Percentiles rank a stretch among this genome's conserved stretches.
Conservation (phyloP, 768 basidiomycete species). For the Leccinum boreale region DNA sequence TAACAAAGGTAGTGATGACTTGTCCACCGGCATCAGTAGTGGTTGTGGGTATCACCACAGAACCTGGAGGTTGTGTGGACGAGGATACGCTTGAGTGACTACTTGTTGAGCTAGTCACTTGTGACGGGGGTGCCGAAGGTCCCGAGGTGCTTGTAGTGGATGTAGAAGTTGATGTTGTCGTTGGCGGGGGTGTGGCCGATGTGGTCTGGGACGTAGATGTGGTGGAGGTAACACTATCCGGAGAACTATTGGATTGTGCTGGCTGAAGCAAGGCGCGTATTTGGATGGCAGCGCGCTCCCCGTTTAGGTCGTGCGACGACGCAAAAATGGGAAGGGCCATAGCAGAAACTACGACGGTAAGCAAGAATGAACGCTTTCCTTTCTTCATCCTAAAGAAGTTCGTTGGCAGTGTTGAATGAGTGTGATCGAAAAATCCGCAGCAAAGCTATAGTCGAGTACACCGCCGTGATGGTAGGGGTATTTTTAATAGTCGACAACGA, state of each 20-base stretch:
- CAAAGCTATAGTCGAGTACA: slow-evolving; percentile 10
- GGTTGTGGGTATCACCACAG: slow-evolving; percentile 11
- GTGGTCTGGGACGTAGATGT: background rate
- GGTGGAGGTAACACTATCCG: background rate
- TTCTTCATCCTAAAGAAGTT: slow-evolving; percentile 24
- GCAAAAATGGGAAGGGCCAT: slow-evolving; percentile 25
- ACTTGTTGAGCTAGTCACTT: background rate
- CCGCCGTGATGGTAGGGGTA: slow-evolving; percentile 7
- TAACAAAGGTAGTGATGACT: slow-evolving; percentile 22
- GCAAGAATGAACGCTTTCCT: slow-evolving; percentile 21
- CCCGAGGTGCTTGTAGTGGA: slow-evolving; percentile 14
- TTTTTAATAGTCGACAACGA: background rate
- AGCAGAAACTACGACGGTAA: slow-evolving; percentile 27
- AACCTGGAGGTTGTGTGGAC: background rate
- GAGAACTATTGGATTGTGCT: background rate
- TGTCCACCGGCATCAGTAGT: slow-evolving; percentile 33
- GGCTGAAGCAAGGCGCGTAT: slow-evolving; percentile 10
- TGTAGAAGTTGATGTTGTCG: slow-evolving; percentile 5
- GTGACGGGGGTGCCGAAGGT: background rate
- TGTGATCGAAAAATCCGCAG: slow-evolving; percentile 27
- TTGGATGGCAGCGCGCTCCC: slow-evolving; percentile 12
- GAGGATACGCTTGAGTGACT: slow-evolving; percentile 4
- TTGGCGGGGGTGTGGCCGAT: background rate
- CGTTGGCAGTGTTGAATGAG: slow-evolving; percentile 12
- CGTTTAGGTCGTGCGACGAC: slow-evolving; percentile 19